Evolutionary conservation across 2,329 filamentous ascomycete species (phyloP), one percentile per base, ranked within the genome.

Genomic region (Talaromyces sp.): DNA sequence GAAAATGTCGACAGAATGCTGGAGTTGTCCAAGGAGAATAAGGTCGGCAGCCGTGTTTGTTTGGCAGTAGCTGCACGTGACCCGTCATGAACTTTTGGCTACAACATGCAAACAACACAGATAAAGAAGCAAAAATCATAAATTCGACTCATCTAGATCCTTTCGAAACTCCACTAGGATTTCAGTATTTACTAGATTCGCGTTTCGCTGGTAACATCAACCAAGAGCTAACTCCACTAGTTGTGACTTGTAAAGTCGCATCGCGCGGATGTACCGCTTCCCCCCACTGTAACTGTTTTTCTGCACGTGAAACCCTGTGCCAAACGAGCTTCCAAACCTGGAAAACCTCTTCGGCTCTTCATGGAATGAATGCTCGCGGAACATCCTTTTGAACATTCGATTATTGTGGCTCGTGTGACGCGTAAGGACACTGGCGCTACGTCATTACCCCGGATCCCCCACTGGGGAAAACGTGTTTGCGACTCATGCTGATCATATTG

Each of bases 221-320:
- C 35, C 6, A 3, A 29, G 27, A 29, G 17, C 32, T 35, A 35
- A 32, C 12, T 11, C 11, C 9, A n/a, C 21, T 46, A 24, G 41
- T 43, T 7, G 17, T 11, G 11, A 11, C n/a, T 21, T 46, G n/a
- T 61, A 61, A 59, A 43, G 59, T 59, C 61, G 56, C 61, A 48
- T 56, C 26, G 48, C 61, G 57, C 63, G 61, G 38, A 43, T 66
- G 63, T 57, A 54, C 35, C 43, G 17, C 46, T 54, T 54, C 27
- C 61, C 43, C 59, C 61, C 64, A 55, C 43, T 57, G 56, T 31
- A 50, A 64, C 51, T 58, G 26, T 24, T 27, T 50, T 62, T 38
- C 11, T 24, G 19, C 43, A 46, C 24, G 43, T 46, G 43, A 46
- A 46, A 38, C 11, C 21, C 43, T 46, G 21, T 3, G 9, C 21